Evolutionary conservation across 257 asterid species (phyloP).

Genomic region (Salvia splendens): DNA sequence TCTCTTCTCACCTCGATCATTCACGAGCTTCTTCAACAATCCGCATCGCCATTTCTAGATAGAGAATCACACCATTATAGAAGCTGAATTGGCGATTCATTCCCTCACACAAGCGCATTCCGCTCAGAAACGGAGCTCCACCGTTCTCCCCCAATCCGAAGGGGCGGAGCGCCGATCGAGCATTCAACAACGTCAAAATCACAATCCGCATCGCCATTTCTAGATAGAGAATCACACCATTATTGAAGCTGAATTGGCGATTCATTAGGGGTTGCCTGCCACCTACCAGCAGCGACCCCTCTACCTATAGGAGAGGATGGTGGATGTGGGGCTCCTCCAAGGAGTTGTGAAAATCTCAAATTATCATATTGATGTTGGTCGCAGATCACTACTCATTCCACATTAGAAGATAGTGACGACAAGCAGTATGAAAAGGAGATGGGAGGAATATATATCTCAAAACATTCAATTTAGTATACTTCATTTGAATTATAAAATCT

Average conservation of each 20-base stretch:
- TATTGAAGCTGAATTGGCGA: not conserved
- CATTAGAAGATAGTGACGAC: too few species aligned
- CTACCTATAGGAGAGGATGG: constrained; percentile 42
- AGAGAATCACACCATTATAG: not conserved
- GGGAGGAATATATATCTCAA: too few species aligned
- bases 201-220: constrained; percentile 40
- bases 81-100: not conserved
- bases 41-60: not conserved
- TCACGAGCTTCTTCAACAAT: not conserved
- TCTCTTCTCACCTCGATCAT: not conserved
- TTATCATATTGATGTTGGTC: too few species aligned
- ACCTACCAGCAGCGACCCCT: constrained; percentile 52
- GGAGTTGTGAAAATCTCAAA: too few species aligned
- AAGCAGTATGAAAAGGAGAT: too few species aligned
- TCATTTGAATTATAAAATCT: too few species aligned
- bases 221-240: not conserved
- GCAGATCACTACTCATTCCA: too few species aligned
- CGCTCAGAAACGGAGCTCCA: constrained; percentile 66
- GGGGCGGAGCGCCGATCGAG: constrained; percentile 62
- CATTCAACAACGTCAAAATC: constrained; percentile 74
- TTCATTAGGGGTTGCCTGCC: constrained; percentile 37
- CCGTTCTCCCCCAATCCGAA: constrained; percentile 51
- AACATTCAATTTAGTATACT: too few species aligned
- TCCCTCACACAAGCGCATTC: constrained; percentile 33
- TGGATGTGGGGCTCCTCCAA: constrained; percentile 38